These are phyloP conservation scores for Lodderomyces beijingensis DNA, from an alignment of 1,139 yeast species.

Conservation along the genomic window DNA sequence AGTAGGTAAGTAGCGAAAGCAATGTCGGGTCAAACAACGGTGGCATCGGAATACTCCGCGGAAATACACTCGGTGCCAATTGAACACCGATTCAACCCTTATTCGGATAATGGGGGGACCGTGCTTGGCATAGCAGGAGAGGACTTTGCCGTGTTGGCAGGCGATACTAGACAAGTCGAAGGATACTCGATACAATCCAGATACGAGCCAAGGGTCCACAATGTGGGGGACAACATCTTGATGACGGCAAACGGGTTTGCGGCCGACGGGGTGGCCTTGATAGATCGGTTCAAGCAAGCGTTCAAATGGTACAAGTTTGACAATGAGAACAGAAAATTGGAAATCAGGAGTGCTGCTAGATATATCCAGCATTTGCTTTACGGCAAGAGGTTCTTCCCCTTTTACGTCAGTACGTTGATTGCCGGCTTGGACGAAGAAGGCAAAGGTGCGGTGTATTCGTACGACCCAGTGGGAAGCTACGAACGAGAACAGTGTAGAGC, in stretches of 20 bases:
- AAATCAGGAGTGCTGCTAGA: slow-evolving; percentile 78
- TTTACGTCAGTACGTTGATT: slow-evolving; percentile 89
- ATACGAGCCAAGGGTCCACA: slow-evolving; percentile 84
- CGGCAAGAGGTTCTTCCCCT: slow-evolving; percentile 94
- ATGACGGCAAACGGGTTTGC: slow-evolving; percentile 95
- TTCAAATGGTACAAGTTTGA: slow-evolving; percentile 93
- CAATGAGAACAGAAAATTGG: slow-evolving; percentile 66
- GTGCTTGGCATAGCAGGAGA: slow-evolving; percentile 96
- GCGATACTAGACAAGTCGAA: slow-evolving; percentile 94
- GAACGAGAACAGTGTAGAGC: slow-evolving; percentile 98
- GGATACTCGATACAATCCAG: slow-evolving; percentile 94
- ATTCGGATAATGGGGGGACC: slow-evolving; percentile 96
- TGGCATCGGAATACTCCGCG: slow-evolving; percentile 58
- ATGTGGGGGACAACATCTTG: slow-evolving; percentile 83
- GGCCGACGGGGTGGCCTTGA: slow-evolving; percentile 88
- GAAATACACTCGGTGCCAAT: slow-evolving; percentile 60
- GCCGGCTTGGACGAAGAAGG: slow-evolving; percentile 96
- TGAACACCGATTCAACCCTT: slow-evolving; percentile 93
- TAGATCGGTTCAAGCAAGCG: slow-evolving; percentile 70
- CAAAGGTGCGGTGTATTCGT: slow-evolving; percentile 90
- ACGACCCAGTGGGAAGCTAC: slow-evolving; percentile 96
- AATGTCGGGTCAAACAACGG: slow-evolving; percentile 27
- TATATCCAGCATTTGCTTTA: slow-evolving; percentile 85
- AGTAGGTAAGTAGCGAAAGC: background rate
- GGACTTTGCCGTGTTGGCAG: slow-evolving; percentile 94